Conservation (phyloP, 73 alveolate species). For the Effrenium voratum region DNA sequence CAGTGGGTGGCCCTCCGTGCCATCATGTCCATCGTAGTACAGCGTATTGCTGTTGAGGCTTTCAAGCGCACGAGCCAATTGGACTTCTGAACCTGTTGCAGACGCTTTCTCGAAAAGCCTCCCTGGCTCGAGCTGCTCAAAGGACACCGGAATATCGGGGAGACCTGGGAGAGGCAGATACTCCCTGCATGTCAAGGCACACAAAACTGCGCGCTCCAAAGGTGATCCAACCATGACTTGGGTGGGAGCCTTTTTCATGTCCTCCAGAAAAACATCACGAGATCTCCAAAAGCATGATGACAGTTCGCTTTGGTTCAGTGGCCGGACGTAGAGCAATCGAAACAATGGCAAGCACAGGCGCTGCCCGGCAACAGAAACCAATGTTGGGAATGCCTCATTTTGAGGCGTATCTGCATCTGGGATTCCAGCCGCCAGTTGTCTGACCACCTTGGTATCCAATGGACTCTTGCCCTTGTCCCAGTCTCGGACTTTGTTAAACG, state of each 20-base stretch:
- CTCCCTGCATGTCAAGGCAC: not conserved
- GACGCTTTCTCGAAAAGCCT: too few species aligned
- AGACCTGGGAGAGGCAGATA: not conserved
- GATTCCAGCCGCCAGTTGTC: not conserved
- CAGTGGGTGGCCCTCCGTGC: not conserved
- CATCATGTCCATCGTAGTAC: not conserved
- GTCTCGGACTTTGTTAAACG: not conserved
- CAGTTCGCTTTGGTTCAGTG: too few species aligned
- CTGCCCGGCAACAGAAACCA: not conserved
- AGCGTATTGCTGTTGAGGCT: not conserved
- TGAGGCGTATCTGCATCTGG: not conserved
- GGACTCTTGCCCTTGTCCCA: too few species aligned
- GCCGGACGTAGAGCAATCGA: not conserved
- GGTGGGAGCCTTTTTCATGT: not conserved
- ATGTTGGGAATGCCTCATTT: not conserved
- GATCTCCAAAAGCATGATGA: not conserved
- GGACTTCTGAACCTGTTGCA: not conserved
- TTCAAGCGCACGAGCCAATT: not conserved
- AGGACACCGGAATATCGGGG: not conserved
- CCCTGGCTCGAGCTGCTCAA: not conserved
- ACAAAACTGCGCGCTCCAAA: too few species aligned
- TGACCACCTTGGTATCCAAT: too few species aligned
- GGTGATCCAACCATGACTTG: not conserved
- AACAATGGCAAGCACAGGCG: slow-evolving; percentile 8
- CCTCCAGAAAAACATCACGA: not conserved